Evolutionary conservation across 768 basidiomycete species (phyloP), one percentile per base, ranked within the genome.

Genomic region (Sistotremastrum niveocremeum): DNA sequence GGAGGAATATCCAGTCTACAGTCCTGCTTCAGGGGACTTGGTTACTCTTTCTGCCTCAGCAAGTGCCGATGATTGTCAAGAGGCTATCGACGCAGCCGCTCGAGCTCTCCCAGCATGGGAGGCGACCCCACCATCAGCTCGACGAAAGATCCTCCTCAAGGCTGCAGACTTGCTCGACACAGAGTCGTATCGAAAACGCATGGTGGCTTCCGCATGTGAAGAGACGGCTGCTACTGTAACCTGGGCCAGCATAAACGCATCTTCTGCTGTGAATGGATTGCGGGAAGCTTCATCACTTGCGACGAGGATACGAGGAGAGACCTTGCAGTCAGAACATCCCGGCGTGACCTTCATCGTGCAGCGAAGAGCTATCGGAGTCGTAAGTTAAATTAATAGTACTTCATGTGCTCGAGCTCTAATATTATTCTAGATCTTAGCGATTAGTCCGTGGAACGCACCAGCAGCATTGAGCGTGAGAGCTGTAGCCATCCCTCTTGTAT

Each of bases 361-460:
- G 46, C 61, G 68, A 32, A 56, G 74, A 29, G 68, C 77, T 1
- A 64, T 67, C 51, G 77, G 76, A 3, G 76, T 75, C 8, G 76
- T 75, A 47, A 39, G 70, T 64, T 6, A 38, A 46, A 31, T 5
- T 12, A 33, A 48, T 36, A 29, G 7, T 46, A 20, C 28, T 36
- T 20, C 35, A 33, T 3, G 7, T 37, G 5, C 8, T 6, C 32
- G 31, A n/a, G 43, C 20, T 31, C n/a, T n/a, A 6, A 38, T 1
- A 7, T 4, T 28, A 11, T 30, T 39, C 28, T 43, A 30, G 49
- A 77, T 74, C 20, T 65, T 74, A 45, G 67, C 69, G 3, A 72
- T 77, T 2, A 64, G 69, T 1, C 74, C 76, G 0, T 78, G 76
- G 76, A 78, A 78, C 51, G 70, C 69, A 2, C 72, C 77, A 0